A percentile compares a stretch with the other conserved stretches of the same genome.
Conservation (phyloP, 345 rosid genomes). For the Cardiospermum halicacabum region DNA sequence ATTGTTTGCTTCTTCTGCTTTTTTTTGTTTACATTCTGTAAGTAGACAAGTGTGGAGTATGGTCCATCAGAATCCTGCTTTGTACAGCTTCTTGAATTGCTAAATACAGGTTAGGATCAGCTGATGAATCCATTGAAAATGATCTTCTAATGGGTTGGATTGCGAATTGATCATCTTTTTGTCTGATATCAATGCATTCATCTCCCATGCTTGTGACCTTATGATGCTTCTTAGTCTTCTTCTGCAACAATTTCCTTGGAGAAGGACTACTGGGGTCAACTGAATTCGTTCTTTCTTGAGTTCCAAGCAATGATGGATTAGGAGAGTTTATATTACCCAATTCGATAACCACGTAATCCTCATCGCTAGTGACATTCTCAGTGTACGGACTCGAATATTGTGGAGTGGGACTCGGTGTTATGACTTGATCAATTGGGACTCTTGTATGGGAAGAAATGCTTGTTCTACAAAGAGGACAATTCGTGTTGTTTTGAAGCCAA, state of each 20-base stretch:
- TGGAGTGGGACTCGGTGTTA: conserved; percentile 44
- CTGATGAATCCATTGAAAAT: conserved; percentile 81
- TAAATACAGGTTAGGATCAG: conserved; percentile 49
- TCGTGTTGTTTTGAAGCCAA: conserved; percentile 89
- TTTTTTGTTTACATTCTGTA: too few species aligned
- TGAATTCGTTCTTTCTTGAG: conserved; percentile 43
- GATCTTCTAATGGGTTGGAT: conserved; percentile 80
- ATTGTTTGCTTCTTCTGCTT: too few species aligned
- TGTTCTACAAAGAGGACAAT: conserved; percentile 85
- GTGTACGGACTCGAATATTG: conserved; percentile 35
- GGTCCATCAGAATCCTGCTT: too few species aligned
- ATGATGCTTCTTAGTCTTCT: conserved; percentile 34
- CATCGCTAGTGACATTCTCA: conserved; percentile 34
- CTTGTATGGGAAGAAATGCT: conserved; percentile 46
- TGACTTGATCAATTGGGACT: conserved; percentile 26
- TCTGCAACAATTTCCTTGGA: conserved; percentile 32
- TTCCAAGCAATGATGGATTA: conserved; percentile 28
- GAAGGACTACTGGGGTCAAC: conserved; percentile 35
- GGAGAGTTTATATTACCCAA: conserved; percentile 30
- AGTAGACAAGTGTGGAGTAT: too few species aligned
- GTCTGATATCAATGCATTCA: conserved; percentile 69
- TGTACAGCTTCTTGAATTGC: conserved; percentile 62
- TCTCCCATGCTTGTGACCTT: conserved; percentile 82
- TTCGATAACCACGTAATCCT: conserved; percentile 72
- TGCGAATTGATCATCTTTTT: conserved; percentile 47